Evolutionary conservation across 495 filamentous ascomycete genomes (phyloP).

Genomic region (Recurvomyces mirabilis): DNA sequence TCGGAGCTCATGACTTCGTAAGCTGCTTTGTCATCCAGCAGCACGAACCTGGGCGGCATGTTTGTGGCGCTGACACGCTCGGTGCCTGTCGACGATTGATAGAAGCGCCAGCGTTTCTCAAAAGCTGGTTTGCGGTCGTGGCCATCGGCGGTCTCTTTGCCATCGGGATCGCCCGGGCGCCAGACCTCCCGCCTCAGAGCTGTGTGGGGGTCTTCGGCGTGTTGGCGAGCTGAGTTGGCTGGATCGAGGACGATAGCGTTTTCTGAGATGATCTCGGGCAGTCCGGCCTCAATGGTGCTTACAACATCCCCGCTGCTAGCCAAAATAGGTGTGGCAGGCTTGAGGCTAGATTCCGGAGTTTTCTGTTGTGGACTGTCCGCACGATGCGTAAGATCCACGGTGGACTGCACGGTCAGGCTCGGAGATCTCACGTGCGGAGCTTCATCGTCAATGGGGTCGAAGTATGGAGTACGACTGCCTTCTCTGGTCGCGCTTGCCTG

Average conservation of each 20-base stretch:
- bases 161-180: conserved; percentile 17
- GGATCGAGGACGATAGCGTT: conserved; percentile 9
- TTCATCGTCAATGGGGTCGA: too few species aligned
- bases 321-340: neutral
- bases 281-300: conserved; percentile 1
- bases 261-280: too few species aligned
- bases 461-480: too few species aligned
- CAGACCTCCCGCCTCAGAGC: conserved; percentile 10
- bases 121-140: conserved; percentile 3
- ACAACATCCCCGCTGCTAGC: neutral
- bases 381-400: too few species aligned
- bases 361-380: too few species aligned
- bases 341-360: too few species aligned
- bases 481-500: too few species aligned
- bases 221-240: conserved; percentile 4
- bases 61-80: conserved; percentile 11
- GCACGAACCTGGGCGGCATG: conserved; percentile 25
- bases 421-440: too few species aligned
- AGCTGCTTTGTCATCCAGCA: conserved; percentile 27
- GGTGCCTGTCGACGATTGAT: conserved; percentile 15
- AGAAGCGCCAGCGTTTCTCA: conserved; percentile 16
- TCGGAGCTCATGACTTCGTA: conserved; percentile 18
- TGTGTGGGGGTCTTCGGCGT: conserved; percentile 3
- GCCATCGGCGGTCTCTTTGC: conserved; percentile 12
- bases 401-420: too few species aligned